Base-by-base conservation (phyloP, 768 basidiomycete genomes). In the Mycena pura region DNA sequence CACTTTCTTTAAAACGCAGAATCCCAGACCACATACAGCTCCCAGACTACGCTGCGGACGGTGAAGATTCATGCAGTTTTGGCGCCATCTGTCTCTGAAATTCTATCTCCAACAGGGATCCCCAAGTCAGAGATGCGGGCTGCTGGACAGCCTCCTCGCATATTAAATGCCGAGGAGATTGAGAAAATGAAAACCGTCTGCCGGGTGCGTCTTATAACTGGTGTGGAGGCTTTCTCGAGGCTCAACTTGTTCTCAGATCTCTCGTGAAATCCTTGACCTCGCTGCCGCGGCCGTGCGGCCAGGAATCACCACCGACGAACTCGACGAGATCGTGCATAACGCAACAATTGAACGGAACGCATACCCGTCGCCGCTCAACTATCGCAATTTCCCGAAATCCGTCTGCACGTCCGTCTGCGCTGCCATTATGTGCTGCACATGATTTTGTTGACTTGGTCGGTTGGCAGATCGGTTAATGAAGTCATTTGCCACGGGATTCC, bases 401-500 rank as follows among this genome's bases (percentile, higher is more conserved):
- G 86, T 96, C 34, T 99, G 97, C 91, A 95, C 91, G 88, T 94
- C 79, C 67, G 93, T 83, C 32, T 43, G 44, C 40, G 11, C n/a
- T 14, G 39, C 25, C 45, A 17, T 41, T 40, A 50, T 27, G 43
- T 51, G 14, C 31, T 47, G 21, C 13, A n/a, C n/a, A 39, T 43
- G 22, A 32, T 50, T 50, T 59, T 28, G 27, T 36, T 25, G 36
- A 40, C 45, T 50, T 29, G 32, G 21, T 38, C 13, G 21, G 47
- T 51, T 54, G 44, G 43, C 66, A 92, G 93, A 21, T 95, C 94
- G 39, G 77, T 99, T 22, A 99, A 99, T 74, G 96, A 99, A 75
- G 91, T 86, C 49, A 96, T 99, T 68, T 99, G 97, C 74, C 97
- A 99, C 74, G 97, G 96, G 57, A 96, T 96, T 63, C 95, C 96